Conservation (phyloP, 805 yeast genomes). For the Starmerella sirachaensis region DNA sequence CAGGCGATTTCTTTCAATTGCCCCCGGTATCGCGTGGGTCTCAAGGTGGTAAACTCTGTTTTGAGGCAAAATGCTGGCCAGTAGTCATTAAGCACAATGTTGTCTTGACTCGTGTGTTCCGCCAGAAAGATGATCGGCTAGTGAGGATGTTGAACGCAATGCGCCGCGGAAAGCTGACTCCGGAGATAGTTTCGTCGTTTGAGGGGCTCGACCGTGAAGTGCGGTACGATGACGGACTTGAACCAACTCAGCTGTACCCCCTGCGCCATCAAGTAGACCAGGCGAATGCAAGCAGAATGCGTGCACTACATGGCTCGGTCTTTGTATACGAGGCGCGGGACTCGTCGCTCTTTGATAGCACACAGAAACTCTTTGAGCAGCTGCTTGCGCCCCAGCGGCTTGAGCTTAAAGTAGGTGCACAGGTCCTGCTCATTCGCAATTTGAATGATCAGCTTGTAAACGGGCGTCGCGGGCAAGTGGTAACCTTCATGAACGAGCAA, state of each 20-base stretch:
- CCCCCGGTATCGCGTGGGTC: constrained; percentile 57
- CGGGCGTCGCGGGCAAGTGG: constrained; percentile 74
- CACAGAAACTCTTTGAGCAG: constrained; percentile 37
- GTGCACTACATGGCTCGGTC: constrained; percentile 37
- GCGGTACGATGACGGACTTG: constrained; percentile 59
- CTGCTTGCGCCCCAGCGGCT: constrained; percentile 60
- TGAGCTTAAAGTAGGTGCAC: constrained; percentile 69
- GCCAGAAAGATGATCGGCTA: constrained; percentile 68
- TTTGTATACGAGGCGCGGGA: constrained; percentile 39
- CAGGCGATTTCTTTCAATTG: constrained; percentile 91
- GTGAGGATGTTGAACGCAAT: constrained; percentile 71
- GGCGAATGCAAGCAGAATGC: constrained; percentile 51
- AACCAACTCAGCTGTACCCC: constrained; percentile 80
- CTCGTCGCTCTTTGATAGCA: constrained; percentile 24
- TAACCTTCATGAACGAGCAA: constrained; percentile 34
- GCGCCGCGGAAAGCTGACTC: constrained; percentile 55
- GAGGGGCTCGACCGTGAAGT: constrained; percentile 40
- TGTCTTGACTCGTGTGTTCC: constrained; percentile 62
- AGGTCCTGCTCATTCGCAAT: constrained; percentile 81
- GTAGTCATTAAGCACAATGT: constrained; percentile 49
- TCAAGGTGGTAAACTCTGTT: constrained; percentile 44
- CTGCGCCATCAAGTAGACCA: constrained; percentile 69
- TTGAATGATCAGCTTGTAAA: constrained; percentile 59
- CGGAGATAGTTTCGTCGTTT: constrained; percentile 39
- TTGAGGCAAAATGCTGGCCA: constrained; percentile 65